These are phyloP conservation scores for Globisporangium okanoganense DNA, from an alignment of 352 stramenopile species.

Conservation along the genomic window DNA sequence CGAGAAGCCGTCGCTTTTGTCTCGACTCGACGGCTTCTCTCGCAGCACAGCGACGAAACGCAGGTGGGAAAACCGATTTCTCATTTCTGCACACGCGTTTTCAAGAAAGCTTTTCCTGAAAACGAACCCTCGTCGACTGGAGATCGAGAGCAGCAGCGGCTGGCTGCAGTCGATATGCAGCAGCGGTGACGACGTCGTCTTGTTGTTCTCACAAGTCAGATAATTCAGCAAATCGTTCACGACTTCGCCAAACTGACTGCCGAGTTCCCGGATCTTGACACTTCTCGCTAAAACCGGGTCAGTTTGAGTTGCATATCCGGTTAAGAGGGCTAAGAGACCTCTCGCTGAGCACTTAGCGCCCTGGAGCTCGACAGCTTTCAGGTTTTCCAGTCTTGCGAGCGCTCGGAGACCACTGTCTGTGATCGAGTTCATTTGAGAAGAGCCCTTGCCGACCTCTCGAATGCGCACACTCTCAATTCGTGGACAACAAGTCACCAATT, in stretches of 20 bases:
- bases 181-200: neutral
- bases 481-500: conserved; percentile 22
- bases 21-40: conserved; percentile 19
- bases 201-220: neutral
- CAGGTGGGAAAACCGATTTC: conserved; percentile 17
- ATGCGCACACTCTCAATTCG: conserved; percentile 29
- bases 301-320: neutral
- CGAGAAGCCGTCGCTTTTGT: conserved; percentile 23
- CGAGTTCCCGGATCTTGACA: conserved; percentile 31
- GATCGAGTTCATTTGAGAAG: conserved; percentile 25
- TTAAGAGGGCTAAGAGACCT: conserved; percentile 23
- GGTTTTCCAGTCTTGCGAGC: conserved; percentile 16
- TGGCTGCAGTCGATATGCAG: neutral
- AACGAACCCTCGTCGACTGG: conserved; percentile 34
- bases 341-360: conserved; percentile 29
- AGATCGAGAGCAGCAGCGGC: conserved; percentile 27
- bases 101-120: conserved; percentile 32
- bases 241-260: conserved; percentile 37
- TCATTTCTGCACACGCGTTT: conserved; percentile 20
- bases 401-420: conserved; percentile 29
- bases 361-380: conserved; percentile 32
- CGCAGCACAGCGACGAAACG: conserved; percentile 36
- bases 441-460: conserved; percentile 24
- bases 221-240: conserved; percentile 25
- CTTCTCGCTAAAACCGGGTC: neutral